Base-by-base conservation (phyloP, 495 filamentous ascomycete species). In the Staphylotrichum longicolle region DNA sequence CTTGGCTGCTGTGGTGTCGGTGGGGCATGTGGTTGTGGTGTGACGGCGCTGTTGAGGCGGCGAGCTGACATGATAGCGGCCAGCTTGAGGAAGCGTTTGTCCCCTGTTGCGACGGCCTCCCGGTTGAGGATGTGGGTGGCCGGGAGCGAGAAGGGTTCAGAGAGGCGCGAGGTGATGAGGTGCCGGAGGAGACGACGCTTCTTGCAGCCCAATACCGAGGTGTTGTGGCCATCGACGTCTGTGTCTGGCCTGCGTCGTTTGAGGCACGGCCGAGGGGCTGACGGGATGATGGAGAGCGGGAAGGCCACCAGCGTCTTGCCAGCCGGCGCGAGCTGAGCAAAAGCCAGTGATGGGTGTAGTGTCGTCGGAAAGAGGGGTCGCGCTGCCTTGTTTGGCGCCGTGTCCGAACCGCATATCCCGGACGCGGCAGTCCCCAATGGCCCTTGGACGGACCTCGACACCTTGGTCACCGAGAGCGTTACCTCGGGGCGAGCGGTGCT, bases 121-220 rank as follows among this genome's bases (percentile, higher is more conserved):
- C 86, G 78, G 70, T 86, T 82, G 56, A 86, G 75, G 57, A 89
- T 86, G 69, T 90, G 85, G 27, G 86, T 85, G 5, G 88, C 81
- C 0, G 88, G 88, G 10, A 79, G 74, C 1, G 87, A 88, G 68
- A 85, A 91, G 2, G 87, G 88, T 49, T 75, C 77, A 34, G 85
- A 88, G 1, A 91, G 82, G 15, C 86, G 78, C 4, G 86, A 89
- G 5, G 88, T 91, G 63, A 89, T 81, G 27, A 90, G 74, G 30
- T 82, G 73, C 20, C 84, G 72, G 5, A 85, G 80, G 14, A 91
- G 67, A 8, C 88, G 80, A 33, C 88, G 84, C 71, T 88, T 89
- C 75, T 91, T 91, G 70, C 79, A 82, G 40, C 78, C 64, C 15
- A 80, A 57, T 1, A 62, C 65, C 4, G 75, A 74, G 10, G 81